phyloP scores from a whole-genome alignment of 2,329 filamentous ascomycete species.

The Arthrobotrys pseudoclavata region DNA sequence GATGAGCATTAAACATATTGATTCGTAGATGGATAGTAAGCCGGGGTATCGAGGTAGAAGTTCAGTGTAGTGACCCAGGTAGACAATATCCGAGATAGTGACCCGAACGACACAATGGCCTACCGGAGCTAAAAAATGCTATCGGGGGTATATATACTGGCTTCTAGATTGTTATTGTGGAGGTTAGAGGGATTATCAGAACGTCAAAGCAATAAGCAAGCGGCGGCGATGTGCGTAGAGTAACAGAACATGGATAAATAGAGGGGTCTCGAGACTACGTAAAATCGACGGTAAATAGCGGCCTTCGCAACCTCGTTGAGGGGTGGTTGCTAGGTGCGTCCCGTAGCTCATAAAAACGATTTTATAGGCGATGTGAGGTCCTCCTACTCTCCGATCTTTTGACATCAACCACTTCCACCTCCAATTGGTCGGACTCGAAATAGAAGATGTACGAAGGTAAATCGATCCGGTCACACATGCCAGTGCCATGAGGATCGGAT shows the following conservation, averaged over 20 bases:
- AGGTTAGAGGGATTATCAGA: background rate
- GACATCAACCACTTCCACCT: background rate
- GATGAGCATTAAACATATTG: slow-evolving; percentile 87
- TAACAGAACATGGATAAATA: background rate
- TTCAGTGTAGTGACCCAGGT: slow-evolving; percentile 2
- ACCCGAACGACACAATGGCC: slow-evolving; percentile 2
- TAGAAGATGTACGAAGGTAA: background rate
- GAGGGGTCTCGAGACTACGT: slow-evolving; percentile 10
- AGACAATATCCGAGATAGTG: background rate
- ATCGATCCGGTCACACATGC: background rate
- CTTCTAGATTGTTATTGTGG: background rate
- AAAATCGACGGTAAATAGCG: background rate
- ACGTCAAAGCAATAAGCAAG: too few relatives aligned
- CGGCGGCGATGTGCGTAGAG: background rate
- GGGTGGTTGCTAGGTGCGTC: background rate
- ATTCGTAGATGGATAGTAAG: slow-evolving; percentile 13
- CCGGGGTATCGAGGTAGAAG: slow-evolving; percentile 27
- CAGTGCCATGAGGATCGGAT: background rate
- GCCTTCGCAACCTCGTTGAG: background rate
- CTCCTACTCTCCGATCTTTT: background rate
- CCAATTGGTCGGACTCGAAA: background rate
- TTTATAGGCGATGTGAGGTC: background rate
- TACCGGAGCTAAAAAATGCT: background rate
- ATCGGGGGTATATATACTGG: background rate
- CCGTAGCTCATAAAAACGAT: background rate